Conservation (phyloP, 1,284 basidiomycete species). For the Sphagnurus paluster region DNA sequence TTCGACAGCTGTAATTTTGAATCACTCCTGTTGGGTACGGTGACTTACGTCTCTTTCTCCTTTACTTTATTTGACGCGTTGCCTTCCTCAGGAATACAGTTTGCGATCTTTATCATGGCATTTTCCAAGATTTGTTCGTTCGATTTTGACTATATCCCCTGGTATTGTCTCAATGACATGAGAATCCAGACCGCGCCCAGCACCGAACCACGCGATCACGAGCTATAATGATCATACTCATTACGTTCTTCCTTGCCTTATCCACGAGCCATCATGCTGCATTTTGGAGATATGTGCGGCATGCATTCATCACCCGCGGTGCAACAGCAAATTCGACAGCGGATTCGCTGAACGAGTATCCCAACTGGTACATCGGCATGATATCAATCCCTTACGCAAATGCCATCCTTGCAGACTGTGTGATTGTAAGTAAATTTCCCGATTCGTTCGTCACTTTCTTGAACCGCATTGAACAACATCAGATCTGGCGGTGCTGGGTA, state of each 20-base stretch:
- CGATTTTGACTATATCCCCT: neutral
- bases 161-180: too few relatives aligned
- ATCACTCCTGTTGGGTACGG: slow-evolving; percentile 19
- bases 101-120: slow-evolving; percentile 15
- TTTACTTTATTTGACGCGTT: neutral
- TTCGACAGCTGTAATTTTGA: slow-evolving; percentile 20
- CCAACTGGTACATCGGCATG: slow-evolving; percentile 14
- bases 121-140: slow-evolving; percentile 13
- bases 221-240: slow-evolving; percentile 14
- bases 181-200: slow-evolving; percentile 15
- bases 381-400: slow-evolving; percentile 16
- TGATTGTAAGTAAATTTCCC: slow-evolving; percentile 11
- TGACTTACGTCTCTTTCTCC: neutral
- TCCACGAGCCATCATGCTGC: slow-evolving; percentile 16
- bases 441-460: neutral
- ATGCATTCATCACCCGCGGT: slow-evolving; percentile 17
- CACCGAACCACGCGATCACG: slow-evolving; percentile 12
- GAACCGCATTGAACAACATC: neutral
- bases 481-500: slow-evolving; percentile 20
- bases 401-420: slow-evolving; percentile 17
- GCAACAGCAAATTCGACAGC: slow-evolving; percentile 14
- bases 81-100: slow-evolving; percentile 13
- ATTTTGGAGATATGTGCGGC: slow-evolving; percentile 18
- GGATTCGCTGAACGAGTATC: slow-evolving; percentile 15
- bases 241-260: slow-evolving; percentile 16